Evolutionary conservation across 2,329 filamentous ascomycete genomes (phyloP).

Genomic region (Berkeleyomyces basicola): DNA sequence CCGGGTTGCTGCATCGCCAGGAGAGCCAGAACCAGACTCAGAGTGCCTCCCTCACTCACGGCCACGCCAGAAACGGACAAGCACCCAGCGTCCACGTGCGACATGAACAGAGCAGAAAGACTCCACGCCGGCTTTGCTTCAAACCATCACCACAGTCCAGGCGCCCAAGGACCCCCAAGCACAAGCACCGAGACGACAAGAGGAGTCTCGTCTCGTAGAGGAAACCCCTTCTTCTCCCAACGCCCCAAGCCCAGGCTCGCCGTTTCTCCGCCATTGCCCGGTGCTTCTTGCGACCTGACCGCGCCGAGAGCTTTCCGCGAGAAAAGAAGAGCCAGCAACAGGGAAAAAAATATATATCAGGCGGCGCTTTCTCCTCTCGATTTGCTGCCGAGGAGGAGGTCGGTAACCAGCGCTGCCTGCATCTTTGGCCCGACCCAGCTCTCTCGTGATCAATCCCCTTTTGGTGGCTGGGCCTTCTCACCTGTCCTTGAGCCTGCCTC

Average conservation of each 20-base stretch:
- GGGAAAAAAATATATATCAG: not conserved
- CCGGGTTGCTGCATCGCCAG: not conserved
- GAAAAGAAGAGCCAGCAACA: not conserved
- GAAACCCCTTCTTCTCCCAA: not conserved
- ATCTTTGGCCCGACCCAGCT: too few relatives aligned
- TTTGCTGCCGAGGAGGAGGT: too few relatives aligned
- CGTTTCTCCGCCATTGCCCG: not conserved
- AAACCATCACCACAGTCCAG: not conserved
- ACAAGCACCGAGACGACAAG: not conserved
- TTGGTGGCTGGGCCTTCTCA: too few relatives aligned
- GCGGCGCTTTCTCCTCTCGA: too few relatives aligned
- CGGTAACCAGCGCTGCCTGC: too few relatives aligned
- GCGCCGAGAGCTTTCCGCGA: not conserved
- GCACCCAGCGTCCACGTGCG: not conserved
- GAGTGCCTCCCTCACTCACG: too few relatives aligned
- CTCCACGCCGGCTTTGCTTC: not conserved
- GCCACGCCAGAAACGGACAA: too few relatives aligned
- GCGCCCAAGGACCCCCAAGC: not conserved
- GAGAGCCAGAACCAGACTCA: not conserved
- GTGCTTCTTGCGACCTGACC: not conserved
- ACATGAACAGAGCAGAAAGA: not conserved
- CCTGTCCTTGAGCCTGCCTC: not conserved
- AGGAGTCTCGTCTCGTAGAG: not conserved
- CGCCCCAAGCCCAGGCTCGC: not conserved
- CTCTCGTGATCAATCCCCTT: too few relatives aligned